Base-by-base conservation (phyloP, 129 eudicot species). In the Pseudognaphalium luteoalbum region DNA sequence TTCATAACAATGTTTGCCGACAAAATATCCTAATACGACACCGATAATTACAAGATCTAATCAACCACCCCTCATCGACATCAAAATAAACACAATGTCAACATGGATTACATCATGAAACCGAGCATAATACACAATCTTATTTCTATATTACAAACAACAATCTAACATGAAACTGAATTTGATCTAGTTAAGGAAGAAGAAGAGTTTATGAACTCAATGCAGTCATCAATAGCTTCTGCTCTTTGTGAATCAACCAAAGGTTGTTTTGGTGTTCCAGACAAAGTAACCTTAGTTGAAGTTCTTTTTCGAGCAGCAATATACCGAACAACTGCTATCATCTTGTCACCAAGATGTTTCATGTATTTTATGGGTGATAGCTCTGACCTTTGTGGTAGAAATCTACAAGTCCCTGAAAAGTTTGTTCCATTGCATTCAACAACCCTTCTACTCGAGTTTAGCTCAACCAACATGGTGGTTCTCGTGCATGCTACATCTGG, bases 191-290 rank as follows among this genome's bases (percentile, higher is more conserved):
- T 84, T 71, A 88, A 75, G 62, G 90, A 78, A 52, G 93, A 81
- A 4, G 88, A 79, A 6, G 90, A 86, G 61, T 88, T 88, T 41
- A 88, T 85, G 74, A 88, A 88, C 83, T 88, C 85, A 28, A 88
- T 88, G 78, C 93, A 85, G 29, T 85, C 93, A 25, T 81, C 79
- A 3, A 88, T 85, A n/a, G 93, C 90, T 70, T 88, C 93, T 32
- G 88, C 90, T 72, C 90, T 81, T 25, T 76, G 88, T 47, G 86
- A 83, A 79, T 88, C 93, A 17, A 82, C 64, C 2, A 88, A 82
- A 54, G 85, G 71, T 80, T 80, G 83, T 35, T 75, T 85, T 37
- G 87, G 71, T 29, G 86, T 80, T 7, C 56, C 86, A 2, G 85
- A 67, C 5, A 83, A 78, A 52, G 84, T 79, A 37, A 74, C 83